Evolutionary conservation across 768 basidiomycete genomes (phyloP).

Genomic region (Leccinellum albellum): DNA sequence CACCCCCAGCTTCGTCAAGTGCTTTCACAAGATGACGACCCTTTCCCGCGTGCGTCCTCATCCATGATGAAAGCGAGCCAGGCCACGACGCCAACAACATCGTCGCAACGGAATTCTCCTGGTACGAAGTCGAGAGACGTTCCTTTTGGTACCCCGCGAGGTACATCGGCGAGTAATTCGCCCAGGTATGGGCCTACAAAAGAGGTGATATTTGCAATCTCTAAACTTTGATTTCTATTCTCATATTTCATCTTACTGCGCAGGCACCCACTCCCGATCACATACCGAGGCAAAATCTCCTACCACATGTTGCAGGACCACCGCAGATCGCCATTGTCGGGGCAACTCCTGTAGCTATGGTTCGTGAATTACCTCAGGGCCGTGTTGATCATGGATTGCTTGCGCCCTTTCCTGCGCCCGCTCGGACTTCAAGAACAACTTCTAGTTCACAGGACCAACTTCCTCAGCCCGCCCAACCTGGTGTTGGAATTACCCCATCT

Average conservation of each 20-base stretch:
- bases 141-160: slow-evolving; percentile 19
- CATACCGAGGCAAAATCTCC: slow-evolving; percentile 7
- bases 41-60: slow-evolving; percentile 22
- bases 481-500: slow-evolving; percentile 6
- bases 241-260: slow-evolving; percentile 2
- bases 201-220: slow-evolving; percentile 20
- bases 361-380: slow-evolving; percentile 22
- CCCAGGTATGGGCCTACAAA: slow-evolving; percentile 20
- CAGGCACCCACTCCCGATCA: slow-evolving; percentile 25
- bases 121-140: slow-evolving; percentile 15
- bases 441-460: slow-evolving; percentile 24
- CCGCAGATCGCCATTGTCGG: slow-evolving; percentile 32
- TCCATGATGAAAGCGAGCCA: slow-evolving; percentile 29
- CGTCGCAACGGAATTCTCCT: slow-evolving; percentile 27
- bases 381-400: slow-evolving; percentile 24
- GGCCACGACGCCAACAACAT: slow-evolving; percentile 16
- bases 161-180: slow-evolving; percentile 19
- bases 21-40: slow-evolving; percentile 28
- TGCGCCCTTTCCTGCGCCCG: slow-evolving; percentile 27
- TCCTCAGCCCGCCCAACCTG: slow-evolving; percentile 10
- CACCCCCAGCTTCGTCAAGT: slow-evolving; percentile 31
- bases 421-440: slow-evolving; percentile 20
- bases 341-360: slow-evolving; percentile 23
- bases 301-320: slow-evolving; percentile 10
- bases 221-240: not conserved